A percentile compares a stretch with the other conserved stretches of the same genome.
Conservation (phyloP, 441 rosid genomes). For the Jatropha podagrica region DNA sequence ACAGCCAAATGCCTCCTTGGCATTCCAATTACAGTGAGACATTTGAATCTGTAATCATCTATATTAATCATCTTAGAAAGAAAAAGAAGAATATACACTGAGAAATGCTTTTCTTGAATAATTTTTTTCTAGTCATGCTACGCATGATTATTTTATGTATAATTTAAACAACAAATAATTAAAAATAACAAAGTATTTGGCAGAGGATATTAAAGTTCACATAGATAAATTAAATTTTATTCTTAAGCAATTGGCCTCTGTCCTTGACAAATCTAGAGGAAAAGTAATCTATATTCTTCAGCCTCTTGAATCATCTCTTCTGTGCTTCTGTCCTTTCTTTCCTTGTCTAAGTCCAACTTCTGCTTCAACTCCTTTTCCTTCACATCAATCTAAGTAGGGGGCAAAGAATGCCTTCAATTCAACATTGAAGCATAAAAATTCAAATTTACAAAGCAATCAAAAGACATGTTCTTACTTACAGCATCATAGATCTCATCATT, state of each 20-base stretch:
- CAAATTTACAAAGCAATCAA: neutral
- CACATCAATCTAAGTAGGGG: conserved; percentile 51
- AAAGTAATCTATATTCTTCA: conserved; percentile 54
- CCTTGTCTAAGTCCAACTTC: conserved; percentile 75
- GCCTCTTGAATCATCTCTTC: conserved; percentile 89
- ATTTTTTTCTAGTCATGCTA: no score
- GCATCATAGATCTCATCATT: conserved; percentile 90
- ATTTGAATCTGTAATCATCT: no score
- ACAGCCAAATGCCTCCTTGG: no score
- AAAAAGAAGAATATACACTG: no score
- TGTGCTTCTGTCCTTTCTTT: conserved; percentile 63
- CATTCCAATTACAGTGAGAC: no score
- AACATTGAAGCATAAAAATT: neutral
- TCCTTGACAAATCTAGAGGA: conserved; percentile 21
- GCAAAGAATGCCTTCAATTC: neutral
- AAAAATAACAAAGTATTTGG: neutral
- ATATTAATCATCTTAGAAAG: no score
- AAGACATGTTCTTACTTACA: conserved; percentile 37
- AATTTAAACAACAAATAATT: neutral
- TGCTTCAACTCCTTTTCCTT: conserved; percentile 72
- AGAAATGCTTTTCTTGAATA: no score
- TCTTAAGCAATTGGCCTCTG: neutral
- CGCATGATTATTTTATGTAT: no score
- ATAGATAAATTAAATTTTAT: no score
- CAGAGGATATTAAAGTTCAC: no score